A percentile compares a stretch with the other conserved stretches of the same genome.
These are phyloP conservation scores for Ophiostoma montium DNA, from an alignment of 2,329 filamentous ascomycete genomes.

Conservation along the genomic window DNA sequence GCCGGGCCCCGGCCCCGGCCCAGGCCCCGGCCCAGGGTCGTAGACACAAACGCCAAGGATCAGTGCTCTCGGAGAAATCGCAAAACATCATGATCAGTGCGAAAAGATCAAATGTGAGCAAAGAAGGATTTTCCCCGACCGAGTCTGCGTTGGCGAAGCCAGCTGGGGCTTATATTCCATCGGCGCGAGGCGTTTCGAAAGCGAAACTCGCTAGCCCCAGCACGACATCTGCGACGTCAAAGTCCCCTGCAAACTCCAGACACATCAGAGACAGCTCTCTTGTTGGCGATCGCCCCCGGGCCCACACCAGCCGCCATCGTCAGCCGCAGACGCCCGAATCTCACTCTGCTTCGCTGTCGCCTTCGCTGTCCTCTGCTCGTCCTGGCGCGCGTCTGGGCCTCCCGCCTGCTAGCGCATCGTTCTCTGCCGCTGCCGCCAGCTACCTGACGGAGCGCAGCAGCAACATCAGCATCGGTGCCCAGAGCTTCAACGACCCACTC, in stretches of 20 bases:
- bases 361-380: background rate
- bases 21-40: background rate
- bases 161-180: constrained; percentile 21
- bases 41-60: background rate
- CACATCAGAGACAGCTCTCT: constrained; percentile 18
- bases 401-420: constrained; percentile 7
- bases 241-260: constrained; percentile 22
- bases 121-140: constrained; percentile 16
- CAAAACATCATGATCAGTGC: constrained; percentile 9
- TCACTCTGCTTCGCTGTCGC: background rate
- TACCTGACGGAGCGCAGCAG: constrained; percentile 2
- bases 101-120: constrained; percentile 11
- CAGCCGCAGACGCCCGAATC: constrained; percentile 12
- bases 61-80: constrained; percentile 4
- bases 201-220: constrained; percentile 23
- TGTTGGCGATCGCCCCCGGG: constrained; percentile 17
- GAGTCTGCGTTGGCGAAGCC: constrained; percentile 23
- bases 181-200: constrained; percentile 31
- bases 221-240: constrained; percentile 1
- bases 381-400: constrained; percentile 1
- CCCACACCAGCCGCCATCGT: constrained; percentile 2
- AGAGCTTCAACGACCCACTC: constrained; percentile 2
- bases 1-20: background rate
- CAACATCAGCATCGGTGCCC: background rate
- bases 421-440: constrained; percentile 5